A percentile compares a stretch with the other conserved stretches of the same genome.
These are phyloP conservation scores for Tulasnella sp. DNA, from an alignment of 768 basidiomycete genomes.

Conservation along the genomic window DNA sequence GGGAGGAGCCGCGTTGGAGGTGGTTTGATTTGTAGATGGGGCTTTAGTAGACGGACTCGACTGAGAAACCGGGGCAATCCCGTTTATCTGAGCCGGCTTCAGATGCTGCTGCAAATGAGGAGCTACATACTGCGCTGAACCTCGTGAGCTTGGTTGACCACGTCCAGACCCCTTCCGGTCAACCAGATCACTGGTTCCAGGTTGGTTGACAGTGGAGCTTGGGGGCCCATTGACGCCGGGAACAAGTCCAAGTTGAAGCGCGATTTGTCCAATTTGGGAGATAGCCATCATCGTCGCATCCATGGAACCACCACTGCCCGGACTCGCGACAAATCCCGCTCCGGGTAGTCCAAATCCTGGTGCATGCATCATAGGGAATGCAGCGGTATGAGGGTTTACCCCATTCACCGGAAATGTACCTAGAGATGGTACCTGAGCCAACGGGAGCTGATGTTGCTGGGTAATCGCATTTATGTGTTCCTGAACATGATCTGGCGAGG, in stretches of 20 bases:
- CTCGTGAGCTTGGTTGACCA: background rate
- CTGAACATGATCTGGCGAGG: slow-evolving; percentile 56
- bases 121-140: background rate
- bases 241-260: slow-evolving; percentile 12
- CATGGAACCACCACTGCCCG: slow-evolving; percentile 4
- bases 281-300: slow-evolving; percentile 15
- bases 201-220: too few relatives aligned
- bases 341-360: slow-evolving; percentile 12
- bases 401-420: background rate
- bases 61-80: slow-evolving; percentile 40
- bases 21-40: too few relatives aligned
- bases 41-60: too few relatives aligned
- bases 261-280: slow-evolving; percentile 12
- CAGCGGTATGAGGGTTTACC: slow-evolving; percentile 12
- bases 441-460: slow-evolving; percentile 28
- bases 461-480: slow-evolving; percentile 70
- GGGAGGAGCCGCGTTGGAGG: slow-evolving; percentile 32
- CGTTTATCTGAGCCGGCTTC: slow-evolving; percentile 17
- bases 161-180: background rate
- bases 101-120: background rate
- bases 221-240: slow-evolving; percentile 4
- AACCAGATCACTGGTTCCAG: too few relatives aligned
- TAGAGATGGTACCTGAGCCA: background rate
- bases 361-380: slow-evolving; percentile 13
- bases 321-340: too few relatives aligned